Evolutionary conservation across 331 rosid genomes (phyloP), one percentile per base, ranked within the genome.

Genomic region (Ulmus americana): DNA sequence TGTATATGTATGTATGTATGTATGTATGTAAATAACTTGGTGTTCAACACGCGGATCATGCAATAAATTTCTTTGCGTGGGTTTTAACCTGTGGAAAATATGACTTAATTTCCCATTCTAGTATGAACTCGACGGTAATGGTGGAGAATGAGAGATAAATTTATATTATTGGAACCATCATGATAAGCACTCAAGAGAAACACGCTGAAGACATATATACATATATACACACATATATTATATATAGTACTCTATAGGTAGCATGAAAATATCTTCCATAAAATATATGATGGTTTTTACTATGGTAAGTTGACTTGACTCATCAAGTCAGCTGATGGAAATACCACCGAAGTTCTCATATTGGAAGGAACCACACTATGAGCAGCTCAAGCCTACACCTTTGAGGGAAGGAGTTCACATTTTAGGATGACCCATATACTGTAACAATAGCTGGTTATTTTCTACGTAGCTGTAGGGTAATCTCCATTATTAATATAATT

Each of bases 221-320:
- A 51, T 45, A 18, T 42, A 43, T 10, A 55, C 35, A 1, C 35
- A 28, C 3, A 28, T 28, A 28, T 28, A 28, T 28, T 28, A 28
- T 28, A 28, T 28, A 28, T 28, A 28, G 35, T 28, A 28, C 35
- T 28, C 35, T 28, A 28, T 28, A 28, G 35, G 48, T 39, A 38
- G 55, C 6, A 35, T 16, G 45, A 39, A 45, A 65, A 59, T 12
- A 61, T 65, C n/a, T 67, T 22, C 40, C 65, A 65, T 28, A 22
- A 51, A 63, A 52, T 49, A 10, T 3, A 5, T 10, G 70, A 63
- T 45, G 41, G 45, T 65, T 67, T 61, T 61, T 20, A 20, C 59
- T 46, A 10, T 39, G 55, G 65, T 43, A 56, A 41, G 76, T 80
- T 61, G 91, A 74, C 76, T 47, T 10, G 7, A 44, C 13, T 63